Percentiles rank a stretch among this genome's conserved stretches.
Evolutionary conservation across 2,329 filamentous ascomycete genomes (phyloP).

Genomic region (Fusarium anguioides): DNA sequence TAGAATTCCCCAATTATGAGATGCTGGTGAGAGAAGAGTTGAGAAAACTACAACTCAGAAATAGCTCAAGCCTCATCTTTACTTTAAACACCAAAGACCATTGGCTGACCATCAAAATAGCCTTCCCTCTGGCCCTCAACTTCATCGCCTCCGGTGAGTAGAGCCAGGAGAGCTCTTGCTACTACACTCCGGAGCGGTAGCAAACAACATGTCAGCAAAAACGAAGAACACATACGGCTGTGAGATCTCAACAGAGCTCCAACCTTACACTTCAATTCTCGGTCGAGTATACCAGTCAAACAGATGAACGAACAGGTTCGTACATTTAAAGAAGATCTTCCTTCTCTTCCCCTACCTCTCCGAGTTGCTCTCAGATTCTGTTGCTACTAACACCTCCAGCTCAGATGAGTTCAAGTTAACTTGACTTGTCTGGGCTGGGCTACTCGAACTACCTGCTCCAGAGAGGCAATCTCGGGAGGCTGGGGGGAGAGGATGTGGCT

Average conservation of each 20-base stretch:
- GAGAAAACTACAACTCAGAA: background rate
- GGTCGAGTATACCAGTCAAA: conserved; percentile 37
- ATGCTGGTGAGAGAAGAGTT: conserved; percentile 3
- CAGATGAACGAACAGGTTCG: conserved; percentile 55
- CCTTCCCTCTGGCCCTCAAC: conserved; percentile 83
- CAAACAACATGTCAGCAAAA: conserved; percentile 55
- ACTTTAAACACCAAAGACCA: background rate
- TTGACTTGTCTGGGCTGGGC: conserved; percentile 1
- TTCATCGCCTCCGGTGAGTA: conserved; percentile 94
- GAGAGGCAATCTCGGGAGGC: conserved; percentile 47
- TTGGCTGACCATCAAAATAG: conserved; percentile 59
- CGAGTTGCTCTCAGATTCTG: conserved; percentile 43
- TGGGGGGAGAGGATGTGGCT: conserved; percentile 65
- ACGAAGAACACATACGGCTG: conserved; percentile 17
- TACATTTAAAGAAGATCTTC: conserved; percentile 54
- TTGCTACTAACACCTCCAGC: conserved; percentile 42
- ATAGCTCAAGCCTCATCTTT: background rate
- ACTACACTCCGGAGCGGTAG: conserved; percentile 69
- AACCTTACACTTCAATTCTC: conserved; percentile 16
- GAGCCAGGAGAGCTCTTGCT: conserved; percentile 47
- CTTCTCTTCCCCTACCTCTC: conserved; percentile 45
- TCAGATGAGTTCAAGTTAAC: background rate
- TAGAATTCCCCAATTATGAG: conserved; percentile 51
- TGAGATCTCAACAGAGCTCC: conserved; percentile 6
- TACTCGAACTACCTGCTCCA: conserved; percentile 32